phyloP scores from a whole-genome alignment of 768 basidiomycete species.

The Amanita rubescens region DNA sequence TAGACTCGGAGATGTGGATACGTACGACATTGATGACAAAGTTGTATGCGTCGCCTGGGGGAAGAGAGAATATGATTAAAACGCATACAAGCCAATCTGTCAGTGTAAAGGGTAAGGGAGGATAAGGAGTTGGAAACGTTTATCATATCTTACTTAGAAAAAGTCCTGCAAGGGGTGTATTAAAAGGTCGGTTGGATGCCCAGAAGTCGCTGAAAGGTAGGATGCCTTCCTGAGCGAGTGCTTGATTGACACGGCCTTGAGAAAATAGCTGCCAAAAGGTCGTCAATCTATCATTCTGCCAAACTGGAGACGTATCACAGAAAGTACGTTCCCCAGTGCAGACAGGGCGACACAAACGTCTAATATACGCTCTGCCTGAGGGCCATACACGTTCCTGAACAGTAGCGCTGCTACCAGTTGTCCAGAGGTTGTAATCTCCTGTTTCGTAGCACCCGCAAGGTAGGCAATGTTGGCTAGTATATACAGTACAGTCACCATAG shows the following conservation, averaged over 20 bases:
- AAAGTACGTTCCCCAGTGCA: constrained; percentile 51
- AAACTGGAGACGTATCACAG: constrained; percentile 11
- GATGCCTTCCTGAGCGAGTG: constrained; percentile 54
- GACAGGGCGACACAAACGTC: constrained; percentile 40
- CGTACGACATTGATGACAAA: background rate
- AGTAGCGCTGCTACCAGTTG: constrained; percentile 58
- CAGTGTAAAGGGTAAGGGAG: constrained; percentile 30
- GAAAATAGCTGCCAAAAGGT: constrained; percentile 9
- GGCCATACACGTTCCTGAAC: constrained; percentile 61
- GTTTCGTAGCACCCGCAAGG: constrained; percentile 58
- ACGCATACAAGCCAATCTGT: constrained; percentile 65
- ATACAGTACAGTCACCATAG: constrained; percentile 47
- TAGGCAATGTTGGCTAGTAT: constrained; percentile 59
- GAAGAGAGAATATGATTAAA: constrained; percentile 35
- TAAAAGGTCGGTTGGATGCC: constrained; percentile 53
- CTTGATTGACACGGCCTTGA: constrained; percentile 47
- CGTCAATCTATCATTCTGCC: constrained; percentile 1
- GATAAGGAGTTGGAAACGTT: background rate
- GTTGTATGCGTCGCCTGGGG: background rate
- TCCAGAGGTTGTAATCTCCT: constrained; percentile 40
- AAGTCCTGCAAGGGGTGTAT: constrained; percentile 51
- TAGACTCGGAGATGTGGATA: background rate
- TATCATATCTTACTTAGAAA: constrained; percentile 41
- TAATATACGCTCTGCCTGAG: constrained; percentile 34
- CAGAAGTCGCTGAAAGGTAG: constrained; percentile 55